Base-by-base conservation (phyloP, 495 filamentous ascomycete genomes). In the Penicillium soppii region DNA sequence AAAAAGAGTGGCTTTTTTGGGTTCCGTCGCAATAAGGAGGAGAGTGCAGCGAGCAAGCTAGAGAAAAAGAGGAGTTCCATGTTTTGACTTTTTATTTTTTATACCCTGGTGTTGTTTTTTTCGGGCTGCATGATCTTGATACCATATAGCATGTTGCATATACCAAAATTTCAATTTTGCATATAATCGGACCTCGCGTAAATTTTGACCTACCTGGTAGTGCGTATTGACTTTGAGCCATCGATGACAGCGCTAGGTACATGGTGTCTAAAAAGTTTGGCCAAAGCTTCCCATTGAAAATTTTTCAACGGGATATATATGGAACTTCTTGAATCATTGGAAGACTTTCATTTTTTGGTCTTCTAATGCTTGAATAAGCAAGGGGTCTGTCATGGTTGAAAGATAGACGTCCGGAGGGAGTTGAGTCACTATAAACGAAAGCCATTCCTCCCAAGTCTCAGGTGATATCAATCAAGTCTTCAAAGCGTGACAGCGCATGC, bases 401-500 rank as follows among this genome's bases (percentile, higher is more conserved):
- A 22, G 5, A 16, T n/a, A 38, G n/a, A n/a, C n/a, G 46, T 10
- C 8, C 8, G 7, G 13, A 36, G 7, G 7, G 5, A 8, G 21
- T 46, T 35, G 43, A 46, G 43, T 25, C 23, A 35, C 25, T 12
- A 9, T 25, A 27, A 37, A 12, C 43, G 43, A 37, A 36, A 38
- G 9, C 7, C 16, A 38, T 27, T 8, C 41, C 22, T 8, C 33
- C 20, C 9, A n/a, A n/a, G n/a, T 25, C 10, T 3, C 23, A 4
- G 15, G 10, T 0, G 3, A 7, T 12, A 12, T 1, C 5, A 12
- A 17, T 5, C 12, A 35, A 7, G 7, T 12, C 7, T 27, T 54
- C 46, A 82, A 35, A 84, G 65, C 29, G 58, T 67, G 2, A 89
- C 80, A 52, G 84, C 67, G 57, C 75, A 82, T 19, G 83, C 84